A percentile compares a stretch with the other conserved stretches of the same genome.
phyloP scores from a whole-genome alignment of 257 asterid species.

The Salvia rosmarinus region DNA sequence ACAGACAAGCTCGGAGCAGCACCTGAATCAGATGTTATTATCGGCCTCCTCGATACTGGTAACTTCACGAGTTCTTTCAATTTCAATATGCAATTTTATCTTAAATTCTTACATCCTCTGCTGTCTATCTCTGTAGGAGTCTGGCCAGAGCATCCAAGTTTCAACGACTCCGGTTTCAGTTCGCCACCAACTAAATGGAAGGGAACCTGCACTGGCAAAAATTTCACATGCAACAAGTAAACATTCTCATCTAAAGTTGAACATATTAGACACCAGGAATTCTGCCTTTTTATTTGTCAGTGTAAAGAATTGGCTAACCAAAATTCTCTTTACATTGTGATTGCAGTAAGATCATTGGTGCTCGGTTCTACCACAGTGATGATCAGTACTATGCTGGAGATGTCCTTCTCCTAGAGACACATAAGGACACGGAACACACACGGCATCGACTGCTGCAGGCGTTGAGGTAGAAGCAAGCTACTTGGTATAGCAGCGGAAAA shows the following conservation, averaged over 20 bases:
- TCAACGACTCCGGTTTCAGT: constrained; percentile 47
- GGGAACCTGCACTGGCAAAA: constrained; percentile 49
- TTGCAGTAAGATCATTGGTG: constrained; percentile 55
- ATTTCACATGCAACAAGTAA: constrained; percentile 76
- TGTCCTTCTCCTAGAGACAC: constrained; percentile 55
- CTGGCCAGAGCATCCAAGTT: constrained; percentile 76
- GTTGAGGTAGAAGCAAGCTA: constrained; percentile 52
- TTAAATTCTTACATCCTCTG: neutral
- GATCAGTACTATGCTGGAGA: constrained; percentile 23
- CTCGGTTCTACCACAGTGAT: constrained; percentile 46
- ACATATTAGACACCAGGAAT: neutral
- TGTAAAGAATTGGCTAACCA: neutral
- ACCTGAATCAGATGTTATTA: constrained; percentile 42
- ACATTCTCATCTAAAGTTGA: neutral
- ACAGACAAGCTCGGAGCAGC: constrained; percentile 33
- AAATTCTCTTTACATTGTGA: neutral
- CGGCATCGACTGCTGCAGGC: constrained; percentile 66
- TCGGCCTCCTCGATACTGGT: constrained; percentile 58
- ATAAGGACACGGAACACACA: constrained; percentile 71
- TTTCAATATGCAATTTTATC: too few relatives aligned
- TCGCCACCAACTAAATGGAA: constrained; percentile 68
- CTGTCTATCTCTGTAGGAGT: constrained; percentile 37
- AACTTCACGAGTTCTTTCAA: neutral
- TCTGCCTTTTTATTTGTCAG: neutral
- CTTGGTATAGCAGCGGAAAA: constrained; percentile 52